Base-by-base conservation (phyloP, 2,329 filamentous ascomycete genomes). In the Graphium sp. region DNA sequence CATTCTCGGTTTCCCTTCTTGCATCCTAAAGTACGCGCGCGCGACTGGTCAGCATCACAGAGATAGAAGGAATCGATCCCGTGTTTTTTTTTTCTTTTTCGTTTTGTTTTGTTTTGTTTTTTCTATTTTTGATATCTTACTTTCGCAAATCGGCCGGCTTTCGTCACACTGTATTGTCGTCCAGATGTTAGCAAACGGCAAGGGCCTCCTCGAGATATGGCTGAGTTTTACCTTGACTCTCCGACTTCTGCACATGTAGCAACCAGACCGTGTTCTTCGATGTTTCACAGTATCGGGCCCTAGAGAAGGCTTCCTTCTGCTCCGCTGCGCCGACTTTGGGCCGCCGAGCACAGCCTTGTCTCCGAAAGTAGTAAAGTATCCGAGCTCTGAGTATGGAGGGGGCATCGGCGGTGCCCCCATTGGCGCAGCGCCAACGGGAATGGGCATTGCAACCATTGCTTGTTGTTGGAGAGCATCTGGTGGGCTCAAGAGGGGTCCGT, bases 131-230 rank as follows among this genome's bases (percentile, higher is more conserved):
- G 24, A 31, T 14, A 35, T 41, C 62, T 53, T 57, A 77, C 73
- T 61, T 47, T 94, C 85, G 53, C 89, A 95, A 30, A 80, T 64
- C 9, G 89, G 89, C 41, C 75, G 80, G 14, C 62, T 68, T 53
- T 98, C 89, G 48, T 95, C 89, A 49, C 89, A 98, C 80, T 93
- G 40, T 14, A 24, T n/a, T n/a, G n/a, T 64, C 9, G 89, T 89
- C 41, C 75, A 80, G 14, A 62, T 68, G 53, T 98, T 89, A 48
- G 95, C 89, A 49, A 89, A 98, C 80, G 92, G 40, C 13, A 24
- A n/a, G 18, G 18, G 26, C 11, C 15, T 28, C 19, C 17, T n/a
- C n/a, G n/a, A n/a, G n/a, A n/a, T 13, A 7, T 20, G n/a, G 26
- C 7, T 22, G n/a, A 11, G 28, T 28, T 45, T 38, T 56, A 74